These are phyloP conservation scores for Ceratocystis diversiconidia DNA, from an alignment of 2,329 filamentous ascomycete genomes.

Conservation along the genomic window DNA sequence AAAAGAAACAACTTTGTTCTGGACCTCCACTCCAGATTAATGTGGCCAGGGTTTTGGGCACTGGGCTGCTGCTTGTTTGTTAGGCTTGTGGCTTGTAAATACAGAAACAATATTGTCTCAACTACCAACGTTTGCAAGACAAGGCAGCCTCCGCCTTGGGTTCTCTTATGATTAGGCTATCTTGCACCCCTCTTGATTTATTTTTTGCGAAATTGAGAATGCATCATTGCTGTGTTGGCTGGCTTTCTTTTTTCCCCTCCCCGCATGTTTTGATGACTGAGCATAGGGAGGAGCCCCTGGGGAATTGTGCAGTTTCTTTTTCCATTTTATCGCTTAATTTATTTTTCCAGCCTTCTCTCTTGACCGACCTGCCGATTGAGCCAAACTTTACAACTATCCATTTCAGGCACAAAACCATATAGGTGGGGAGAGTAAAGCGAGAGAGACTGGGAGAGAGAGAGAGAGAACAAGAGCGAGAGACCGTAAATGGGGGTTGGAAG, in stretches of 20 bases:
- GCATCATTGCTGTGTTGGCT: neutral
- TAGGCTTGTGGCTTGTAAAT: neutral
- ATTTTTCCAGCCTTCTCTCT: neutral
- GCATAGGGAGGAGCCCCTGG: neutral
- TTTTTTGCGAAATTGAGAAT: neutral
- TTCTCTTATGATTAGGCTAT: neutral
- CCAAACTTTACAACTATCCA: neutral
- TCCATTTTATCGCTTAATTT: neutral
- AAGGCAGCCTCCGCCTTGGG: neutral
- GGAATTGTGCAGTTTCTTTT: neutral
- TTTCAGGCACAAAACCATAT: neutral
- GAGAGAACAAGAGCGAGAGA: neutral
- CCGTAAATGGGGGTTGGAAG: neutral
- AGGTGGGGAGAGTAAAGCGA: neutral
- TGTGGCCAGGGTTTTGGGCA: neutral
- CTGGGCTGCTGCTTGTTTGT: no score
- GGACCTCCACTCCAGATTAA: neutral
- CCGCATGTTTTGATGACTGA: neutral
- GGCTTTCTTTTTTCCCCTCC: neutral
- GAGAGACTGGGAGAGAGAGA: neutral
- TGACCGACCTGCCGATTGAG: neutral
- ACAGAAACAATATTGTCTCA: slow-evolving; percentile 2
- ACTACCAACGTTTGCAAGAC: neutral
- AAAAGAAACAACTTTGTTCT: slow-evolving; percentile 1
- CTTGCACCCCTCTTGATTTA: no score